These are phyloP conservation scores for Penicillium sp. DNA, from an alignment of 2,329 filamentous ascomycete genomes.

Conservation along the genomic window DNA sequence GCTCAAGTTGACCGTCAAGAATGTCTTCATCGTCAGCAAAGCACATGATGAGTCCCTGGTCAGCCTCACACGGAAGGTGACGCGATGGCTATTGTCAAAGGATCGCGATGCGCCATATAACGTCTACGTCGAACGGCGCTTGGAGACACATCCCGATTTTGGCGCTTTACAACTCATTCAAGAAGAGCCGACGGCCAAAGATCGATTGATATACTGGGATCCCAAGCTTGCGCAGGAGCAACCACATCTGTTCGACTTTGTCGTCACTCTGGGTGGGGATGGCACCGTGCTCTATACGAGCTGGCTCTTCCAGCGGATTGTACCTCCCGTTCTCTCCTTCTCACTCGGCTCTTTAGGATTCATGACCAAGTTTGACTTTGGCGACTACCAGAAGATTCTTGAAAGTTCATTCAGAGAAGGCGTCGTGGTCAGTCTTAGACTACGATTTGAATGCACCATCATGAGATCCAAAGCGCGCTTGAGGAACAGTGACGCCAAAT, in stretches of 20 bases:
- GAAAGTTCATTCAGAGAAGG: constrained; percentile 70
- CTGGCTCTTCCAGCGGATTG: constrained; percentile 93
- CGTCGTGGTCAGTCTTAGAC: constrained; percentile 76
- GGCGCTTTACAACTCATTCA: constrained; percentile 63
- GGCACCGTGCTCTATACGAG: constrained; percentile 96
- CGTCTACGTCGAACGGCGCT: constrained; percentile 73
- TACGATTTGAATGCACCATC: constrained; percentile 88
- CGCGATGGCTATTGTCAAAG: constrained; percentile 71
- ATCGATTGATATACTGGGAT: constrained; percentile 75
- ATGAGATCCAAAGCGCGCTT: constrained; percentile 58
- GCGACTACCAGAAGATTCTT: constrained; percentile 63
- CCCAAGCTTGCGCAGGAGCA: constrained; percentile 67
- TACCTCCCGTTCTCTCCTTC: constrained; percentile 89
- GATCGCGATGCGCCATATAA: constrained; percentile 63
- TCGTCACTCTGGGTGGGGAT: constrained; percentile 86
- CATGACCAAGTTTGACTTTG: constrained; percentile 92
- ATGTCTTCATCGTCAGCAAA: constrained; percentile 85
- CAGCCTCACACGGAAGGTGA: constrained; percentile 67
- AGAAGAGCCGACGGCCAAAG: constrained; percentile 50
- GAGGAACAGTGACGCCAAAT: constrained; percentile 17
- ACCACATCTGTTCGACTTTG: constrained; percentile 88
- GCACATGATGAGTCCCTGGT: constrained; percentile 80
- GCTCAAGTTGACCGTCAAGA: constrained; percentile 72
- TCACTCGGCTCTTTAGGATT: constrained; percentile 88
- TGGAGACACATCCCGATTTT: constrained; percentile 67